A percentile compares a stretch with the other conserved stretches of the same genome.
These are phyloP conservation scores for Ettlia oleoabundans DNA, from an alignment of 139 green algal genomes.

Conservation along the genomic window DNA sequence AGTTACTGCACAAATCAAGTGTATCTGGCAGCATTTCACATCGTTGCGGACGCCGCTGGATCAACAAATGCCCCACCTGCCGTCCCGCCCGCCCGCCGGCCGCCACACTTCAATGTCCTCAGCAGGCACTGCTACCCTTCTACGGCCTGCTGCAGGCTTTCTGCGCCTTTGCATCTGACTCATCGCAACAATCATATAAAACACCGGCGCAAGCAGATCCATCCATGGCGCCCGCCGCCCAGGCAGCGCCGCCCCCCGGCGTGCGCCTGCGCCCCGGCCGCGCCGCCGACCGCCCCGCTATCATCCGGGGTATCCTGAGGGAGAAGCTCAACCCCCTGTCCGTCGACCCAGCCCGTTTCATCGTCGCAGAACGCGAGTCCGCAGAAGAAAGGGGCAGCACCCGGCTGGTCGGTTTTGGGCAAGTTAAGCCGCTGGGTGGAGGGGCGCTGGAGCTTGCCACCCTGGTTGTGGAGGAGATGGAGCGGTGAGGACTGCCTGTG, in stretches of 20 bases:
- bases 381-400: neutral
- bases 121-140: too few relatives aligned
- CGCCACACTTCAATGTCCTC: too few relatives aligned
- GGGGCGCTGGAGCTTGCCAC: constrained; percentile 9
- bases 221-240: neutral
- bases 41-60: too few relatives aligned
- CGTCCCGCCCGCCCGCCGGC: too few relatives aligned
- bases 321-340: constrained; percentile 18
- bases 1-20: too few relatives aligned
- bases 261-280: constrained; percentile 8
- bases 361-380: neutral
- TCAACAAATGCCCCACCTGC: too few relatives aligned
- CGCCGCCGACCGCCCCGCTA: neutral
- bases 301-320: neutral
- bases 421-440: constrained; percentile 3
- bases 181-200: too few relatives aligned
- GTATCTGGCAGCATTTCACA: too few relatives aligned
- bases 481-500: constrained; percentile 17
- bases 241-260: neutral
- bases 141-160: too few relatives aligned
- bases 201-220: too few relatives aligned
- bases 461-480: neutral
- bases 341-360: constrained; percentile 19
- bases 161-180: too few relatives aligned
- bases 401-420: neutral